Evolutionary conservation across 148 eudicot genomes (phyloP).

Genomic region (Rhododendron williamsianum): DNA sequence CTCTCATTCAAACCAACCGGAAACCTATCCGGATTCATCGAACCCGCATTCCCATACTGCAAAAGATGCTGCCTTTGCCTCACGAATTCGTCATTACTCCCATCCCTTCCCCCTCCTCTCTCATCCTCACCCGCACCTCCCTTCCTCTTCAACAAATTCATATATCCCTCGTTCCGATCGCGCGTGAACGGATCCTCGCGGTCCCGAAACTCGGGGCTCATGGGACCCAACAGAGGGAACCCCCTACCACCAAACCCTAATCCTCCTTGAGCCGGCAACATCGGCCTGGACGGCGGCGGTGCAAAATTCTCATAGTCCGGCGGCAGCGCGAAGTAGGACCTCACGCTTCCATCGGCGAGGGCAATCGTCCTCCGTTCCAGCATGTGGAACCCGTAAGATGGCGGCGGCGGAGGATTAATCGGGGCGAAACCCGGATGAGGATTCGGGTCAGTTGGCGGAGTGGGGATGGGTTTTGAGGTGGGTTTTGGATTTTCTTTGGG

Average conservation of each 20-base stretch:
- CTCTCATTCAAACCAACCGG: conserved; percentile 6
- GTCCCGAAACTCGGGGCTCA: conserved; percentile 49
- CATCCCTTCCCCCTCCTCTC: conserved; percentile 27
- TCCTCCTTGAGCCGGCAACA: conserved; percentile 13
- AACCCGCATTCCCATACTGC: conserved; percentile 58
- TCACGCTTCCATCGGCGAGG: conserved; percentile 68
- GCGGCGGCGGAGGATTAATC: conserved; percentile 30
- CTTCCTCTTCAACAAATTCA: conserved; percentile 65
- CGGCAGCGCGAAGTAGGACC: conserved; percentile 83
- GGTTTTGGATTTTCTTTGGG: conserved; percentile 16
- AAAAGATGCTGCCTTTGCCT: conserved; percentile 73
- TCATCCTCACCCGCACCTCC: conserved; percentile 39
- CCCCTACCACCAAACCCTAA: conserved; percentile 24
- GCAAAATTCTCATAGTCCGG: conserved; percentile 63
- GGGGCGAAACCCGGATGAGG: conserved; percentile 19
- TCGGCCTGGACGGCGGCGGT: conserved; percentile 24
- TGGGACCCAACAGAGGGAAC: conserved; percentile 34
- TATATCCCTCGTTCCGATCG: conserved; percentile 26
- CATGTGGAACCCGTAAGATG: conserved; percentile 83
- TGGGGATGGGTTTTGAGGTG: conserved; percentile 24
- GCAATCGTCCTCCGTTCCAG: conserved; percentile 66
- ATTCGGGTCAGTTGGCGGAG: conserved; percentile 15
- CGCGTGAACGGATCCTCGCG: conserved; percentile 25
- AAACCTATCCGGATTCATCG: conserved; percentile 16
- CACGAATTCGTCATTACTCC: conserved; percentile 42